Conservation (phyloP, 768 basidiomycete species). For the Kwoniella botswanensis region DNA sequence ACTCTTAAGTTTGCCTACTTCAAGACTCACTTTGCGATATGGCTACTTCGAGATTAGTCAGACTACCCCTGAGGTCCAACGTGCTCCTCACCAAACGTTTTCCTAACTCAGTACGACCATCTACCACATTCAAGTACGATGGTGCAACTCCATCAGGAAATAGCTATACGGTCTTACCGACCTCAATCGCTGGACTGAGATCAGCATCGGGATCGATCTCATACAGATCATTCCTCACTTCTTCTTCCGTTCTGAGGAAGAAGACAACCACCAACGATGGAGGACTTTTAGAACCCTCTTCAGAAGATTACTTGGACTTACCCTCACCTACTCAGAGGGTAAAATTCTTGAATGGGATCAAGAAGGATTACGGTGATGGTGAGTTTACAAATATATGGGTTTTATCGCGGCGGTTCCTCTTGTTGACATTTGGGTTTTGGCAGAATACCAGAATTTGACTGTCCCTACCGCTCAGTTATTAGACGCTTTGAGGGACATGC, state of each 20-base stretch:
- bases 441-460: constrained; percentile 18
- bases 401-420: too few relatives aligned
- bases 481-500: constrained; percentile 28
- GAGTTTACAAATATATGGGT: not conserved
- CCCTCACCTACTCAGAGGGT: constrained; percentile 9
- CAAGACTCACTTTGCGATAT: not conserved
- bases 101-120: too few relatives aligned
- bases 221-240: not conserved
- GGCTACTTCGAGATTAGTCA: not conserved
- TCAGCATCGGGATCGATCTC: too few relatives aligned
- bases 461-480: constrained; percentile 3
- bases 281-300: not conserved
- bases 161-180: too few relatives aligned
- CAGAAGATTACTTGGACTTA: not conserved
- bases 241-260: too few relatives aligned
- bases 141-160: too few relatives aligned
- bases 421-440: not conserved
- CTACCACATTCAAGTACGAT: too few relatives aligned
- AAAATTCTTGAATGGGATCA: constrained; percentile 10
- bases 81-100: not conserved
- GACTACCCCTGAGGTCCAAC: not conserved
- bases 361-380: constrained; percentile 20
- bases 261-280: not conserved
- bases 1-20: not conserved
- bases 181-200: too few relatives aligned